Evolutionary conservation across 495 filamentous ascomycete genomes (phyloP).

Genomic region (Hyaloscypha bicolor): DNA sequence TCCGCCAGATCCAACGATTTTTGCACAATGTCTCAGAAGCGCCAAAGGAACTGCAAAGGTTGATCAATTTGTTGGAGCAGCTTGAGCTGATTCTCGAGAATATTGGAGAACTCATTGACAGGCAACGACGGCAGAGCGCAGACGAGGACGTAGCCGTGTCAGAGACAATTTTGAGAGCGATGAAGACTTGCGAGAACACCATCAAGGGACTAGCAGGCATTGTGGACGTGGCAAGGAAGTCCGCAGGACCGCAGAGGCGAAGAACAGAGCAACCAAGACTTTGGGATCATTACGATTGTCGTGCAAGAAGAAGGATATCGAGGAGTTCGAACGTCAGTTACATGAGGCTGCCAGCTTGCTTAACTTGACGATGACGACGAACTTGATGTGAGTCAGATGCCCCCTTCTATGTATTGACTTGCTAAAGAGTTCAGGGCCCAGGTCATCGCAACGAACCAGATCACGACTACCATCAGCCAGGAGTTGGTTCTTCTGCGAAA

Average conservation of each 20-base stretch:
- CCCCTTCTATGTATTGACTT: background rate
- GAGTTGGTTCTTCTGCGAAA: background rate
- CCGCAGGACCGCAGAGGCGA: background rate
- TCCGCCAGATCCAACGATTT: constrained; percentile 37
- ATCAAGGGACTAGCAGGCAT: background rate
- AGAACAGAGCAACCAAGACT: background rate
- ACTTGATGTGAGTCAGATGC: background rate
- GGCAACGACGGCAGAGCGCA: background rate
- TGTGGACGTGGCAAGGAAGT: background rate
- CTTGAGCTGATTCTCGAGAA: constrained; percentile 33
- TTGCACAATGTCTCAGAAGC: constrained; percentile 39
- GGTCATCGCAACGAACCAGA: background rate
- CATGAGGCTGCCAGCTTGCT: constrained; percentile 9
- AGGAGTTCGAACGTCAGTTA: constrained; percentile 17
- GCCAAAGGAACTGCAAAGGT: constrained; percentile 35
- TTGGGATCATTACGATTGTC: constrained; percentile 1
- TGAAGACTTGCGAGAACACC: constrained; percentile 7
- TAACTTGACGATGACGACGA: constrained; percentile 13
- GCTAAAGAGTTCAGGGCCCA: background rate
- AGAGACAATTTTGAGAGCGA: background rate
- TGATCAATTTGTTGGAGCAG: constrained; percentile 37
- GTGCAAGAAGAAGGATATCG: constrained; percentile 15
- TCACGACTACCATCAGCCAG: background rate
- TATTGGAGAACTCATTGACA: constrained; percentile 8
- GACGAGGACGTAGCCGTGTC: background rate